These are phyloP conservation scores for Canavalia ensiformis DNA, from an alignment of 306 rosid genomes.

Conservation along the genomic window DNA sequence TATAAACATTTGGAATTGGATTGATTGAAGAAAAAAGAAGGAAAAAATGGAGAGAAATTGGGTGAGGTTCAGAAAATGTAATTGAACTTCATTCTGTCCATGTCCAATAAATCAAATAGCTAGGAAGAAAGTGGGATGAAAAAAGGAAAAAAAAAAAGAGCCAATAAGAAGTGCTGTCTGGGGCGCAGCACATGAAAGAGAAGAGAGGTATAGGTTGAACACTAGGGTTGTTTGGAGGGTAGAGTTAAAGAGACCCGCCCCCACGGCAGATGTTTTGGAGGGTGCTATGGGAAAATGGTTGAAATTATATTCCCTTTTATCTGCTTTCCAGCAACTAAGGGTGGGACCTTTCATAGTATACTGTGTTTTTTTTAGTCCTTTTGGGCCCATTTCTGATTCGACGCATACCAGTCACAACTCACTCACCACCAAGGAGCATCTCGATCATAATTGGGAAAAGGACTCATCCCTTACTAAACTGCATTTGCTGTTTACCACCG, in stretches of 20 bases:
- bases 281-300: conserved; percentile 38
- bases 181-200: not conserved
- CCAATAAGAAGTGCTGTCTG: not conserved
- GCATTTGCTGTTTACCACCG: conserved; percentile 12
- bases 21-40: too few species aligned
- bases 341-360: conserved; percentile 45
- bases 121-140: not conserved
- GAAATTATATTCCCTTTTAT: conserved; percentile 47
- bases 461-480: conserved; percentile 20
- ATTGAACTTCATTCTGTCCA: not conserved
- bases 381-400: conserved; percentile 60
- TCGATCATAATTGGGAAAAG: conserved; percentile 34
- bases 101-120: not conserved
- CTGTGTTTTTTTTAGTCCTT: conserved; percentile 3
- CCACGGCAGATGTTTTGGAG: conserved; percentile 40
- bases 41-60: too few species aligned
- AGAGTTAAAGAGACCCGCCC: not conserved
- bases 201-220: not conserved
- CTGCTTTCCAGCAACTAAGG: conserved; percentile 63
- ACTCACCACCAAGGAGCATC: conserved; percentile 21
- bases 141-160: not conserved
- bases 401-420: conserved; percentile 40
- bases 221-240: not conserved
- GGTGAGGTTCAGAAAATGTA: not conserved
- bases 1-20: not conserved